A percentile compares a stretch with the other conserved stretches of the same genome.
These are phyloP conservation scores for Ligustrum vulgare DNA, from an alignment of 257 asterid species.

Conservation along the genomic window DNA sequence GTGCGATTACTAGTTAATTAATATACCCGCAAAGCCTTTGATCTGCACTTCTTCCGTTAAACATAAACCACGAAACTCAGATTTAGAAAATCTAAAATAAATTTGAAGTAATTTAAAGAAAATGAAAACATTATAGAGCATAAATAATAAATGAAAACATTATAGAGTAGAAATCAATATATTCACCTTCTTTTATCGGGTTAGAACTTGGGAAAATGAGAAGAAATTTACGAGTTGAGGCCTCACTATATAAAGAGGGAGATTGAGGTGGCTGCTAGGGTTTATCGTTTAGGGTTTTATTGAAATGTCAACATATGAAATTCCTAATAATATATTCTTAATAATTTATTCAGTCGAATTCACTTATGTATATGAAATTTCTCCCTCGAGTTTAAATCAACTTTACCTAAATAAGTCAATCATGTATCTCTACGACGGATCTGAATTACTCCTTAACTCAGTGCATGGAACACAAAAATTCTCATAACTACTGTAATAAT, in stretches of 20 bases:
- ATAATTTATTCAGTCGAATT: too few relatives aligned
- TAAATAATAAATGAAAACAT: too few relatives aligned
- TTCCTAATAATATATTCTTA: too few relatives aligned
- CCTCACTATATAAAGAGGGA: not conserved
- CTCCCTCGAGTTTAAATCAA: too few relatives aligned
- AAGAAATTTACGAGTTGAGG: not conserved
- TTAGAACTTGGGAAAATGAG: not conserved
- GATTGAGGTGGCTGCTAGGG: not conserved
- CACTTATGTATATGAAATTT: too few relatives aligned
- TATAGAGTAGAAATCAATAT: not conserved
- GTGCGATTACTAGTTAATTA: not conserved
- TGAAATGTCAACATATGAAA: too few relatives aligned
- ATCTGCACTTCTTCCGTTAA: not conserved
- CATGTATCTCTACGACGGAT: too few relatives aligned
- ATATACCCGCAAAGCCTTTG: slow-evolving; percentile 5
- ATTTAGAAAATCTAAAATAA: not conserved
- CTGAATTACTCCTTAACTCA: too few relatives aligned
- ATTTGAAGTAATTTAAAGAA: not conserved
- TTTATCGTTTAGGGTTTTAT: not conserved
- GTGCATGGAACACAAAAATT: too few relatives aligned
- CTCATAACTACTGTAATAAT: too few relatives aligned
- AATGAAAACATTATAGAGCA: not conserved
- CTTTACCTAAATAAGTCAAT: too few relatives aligned
- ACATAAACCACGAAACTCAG: not conserved
- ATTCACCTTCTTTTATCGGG: not conserved